phyloP scores from a whole-genome alignment of 2,329 filamentous ascomycete genomes.

The Diaporthe vaccinii region DNA sequence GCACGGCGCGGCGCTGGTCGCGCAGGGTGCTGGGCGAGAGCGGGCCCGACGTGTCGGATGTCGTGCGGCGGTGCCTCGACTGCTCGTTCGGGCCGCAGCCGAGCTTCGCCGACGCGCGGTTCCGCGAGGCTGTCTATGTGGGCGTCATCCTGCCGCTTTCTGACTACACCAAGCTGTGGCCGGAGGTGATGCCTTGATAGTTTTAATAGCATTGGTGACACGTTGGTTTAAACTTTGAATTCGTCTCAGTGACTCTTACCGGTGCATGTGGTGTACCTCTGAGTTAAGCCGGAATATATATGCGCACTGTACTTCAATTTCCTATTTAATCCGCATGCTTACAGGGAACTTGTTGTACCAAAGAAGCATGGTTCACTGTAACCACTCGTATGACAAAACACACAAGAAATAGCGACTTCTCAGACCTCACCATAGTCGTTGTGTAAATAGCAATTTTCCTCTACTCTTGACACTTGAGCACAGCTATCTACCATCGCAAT shows the following conservation, averaged over 20 bases:
- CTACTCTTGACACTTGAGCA: not conserved
- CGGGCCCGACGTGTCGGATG: not conserved
- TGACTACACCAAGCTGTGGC: not conserved
- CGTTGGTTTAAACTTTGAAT: not conserved
- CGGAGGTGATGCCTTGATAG: not conserved
- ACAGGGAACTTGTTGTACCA: no score
- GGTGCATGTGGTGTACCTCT: not conserved
- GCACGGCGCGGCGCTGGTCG: not conserved
- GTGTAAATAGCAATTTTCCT: not conserved
- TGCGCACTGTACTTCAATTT: no score
- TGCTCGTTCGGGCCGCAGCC: not conserved
- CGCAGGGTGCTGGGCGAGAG: not conserved
- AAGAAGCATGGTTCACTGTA: no score
- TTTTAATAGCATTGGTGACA: not conserved
- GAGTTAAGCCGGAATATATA: no score
- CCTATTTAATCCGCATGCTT: no score
- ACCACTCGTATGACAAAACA: no score
- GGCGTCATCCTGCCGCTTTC: not conserved
- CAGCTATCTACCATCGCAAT: not conserved
- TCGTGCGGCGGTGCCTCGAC: not conserved
- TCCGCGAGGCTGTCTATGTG: not conserved
- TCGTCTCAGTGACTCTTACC: not conserved
- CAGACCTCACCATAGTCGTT: no score
- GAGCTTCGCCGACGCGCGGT: not conserved
- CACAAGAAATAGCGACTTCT: no score